These are phyloP conservation scores for Kwoniella dendrophila DNA, from an alignment of 768 basidiomycete genomes.

Conservation along the genomic window DNA sequence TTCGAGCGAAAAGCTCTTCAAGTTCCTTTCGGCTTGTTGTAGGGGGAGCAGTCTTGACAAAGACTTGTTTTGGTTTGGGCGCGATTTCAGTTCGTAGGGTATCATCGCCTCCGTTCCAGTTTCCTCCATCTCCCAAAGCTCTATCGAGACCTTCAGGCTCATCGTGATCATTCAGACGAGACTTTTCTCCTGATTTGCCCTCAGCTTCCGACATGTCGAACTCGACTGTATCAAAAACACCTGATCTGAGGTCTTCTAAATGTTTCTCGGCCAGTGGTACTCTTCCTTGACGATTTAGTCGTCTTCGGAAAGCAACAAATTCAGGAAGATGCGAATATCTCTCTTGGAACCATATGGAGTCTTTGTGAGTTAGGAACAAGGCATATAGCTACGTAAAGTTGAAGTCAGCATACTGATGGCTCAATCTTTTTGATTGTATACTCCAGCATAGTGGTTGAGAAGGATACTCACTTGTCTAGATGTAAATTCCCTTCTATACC, in stretches of 20 bases:
- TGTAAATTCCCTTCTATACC: constrained; percentile 88
- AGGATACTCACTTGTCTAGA: constrained; percentile 73
- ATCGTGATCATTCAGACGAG: constrained; percentile 29
- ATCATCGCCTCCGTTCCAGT: constrained; percentile 30
- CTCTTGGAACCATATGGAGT: constrained; percentile 96
- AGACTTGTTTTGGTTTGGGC: constrained; percentile 63
- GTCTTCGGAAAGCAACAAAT: constrained; percentile 69
- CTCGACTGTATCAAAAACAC: constrained; percentile 68
- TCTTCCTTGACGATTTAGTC: constrained; percentile 84
- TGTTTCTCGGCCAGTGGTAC: constrained; percentile 72
- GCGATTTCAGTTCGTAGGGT: constrained; percentile 39
- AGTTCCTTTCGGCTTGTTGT: constrained; percentile 86
- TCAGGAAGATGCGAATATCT: constrained; percentile 83
- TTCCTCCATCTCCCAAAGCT: constrained; percentile 30
- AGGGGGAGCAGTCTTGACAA: constrained; percentile 92
- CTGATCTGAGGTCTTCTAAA: constrained; percentile 75
- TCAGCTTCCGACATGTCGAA: constrained; percentile 39
- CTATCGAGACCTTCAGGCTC: constrained; percentile 45
- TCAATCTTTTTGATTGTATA: too few relatives aligned
- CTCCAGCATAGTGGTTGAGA: not conserved
- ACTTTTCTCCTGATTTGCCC: too few relatives aligned
- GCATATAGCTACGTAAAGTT: constrained; percentile 72
- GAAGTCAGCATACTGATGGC: too few relatives aligned
- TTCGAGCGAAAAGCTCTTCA: constrained; percentile 79
- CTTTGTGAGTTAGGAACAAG: constrained; percentile 92